Percentiles rank a stretch among this genome's conserved stretches.
Conservation (phyloP, 305 asterid genomes). For the Fraxinus floribunda region DNA sequence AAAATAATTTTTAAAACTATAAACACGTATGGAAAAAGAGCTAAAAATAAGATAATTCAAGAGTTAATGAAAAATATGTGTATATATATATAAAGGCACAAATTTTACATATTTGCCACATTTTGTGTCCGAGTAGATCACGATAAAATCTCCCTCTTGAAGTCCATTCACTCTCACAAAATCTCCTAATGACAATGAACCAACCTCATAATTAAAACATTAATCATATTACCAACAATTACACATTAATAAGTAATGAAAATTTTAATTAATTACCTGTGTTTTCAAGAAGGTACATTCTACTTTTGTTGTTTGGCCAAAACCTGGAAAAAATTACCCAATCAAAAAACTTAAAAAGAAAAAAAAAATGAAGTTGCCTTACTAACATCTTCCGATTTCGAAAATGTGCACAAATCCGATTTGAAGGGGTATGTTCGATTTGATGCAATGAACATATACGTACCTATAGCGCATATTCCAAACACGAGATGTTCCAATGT, state of each 20-base stretch:
- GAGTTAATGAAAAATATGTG: neutral
- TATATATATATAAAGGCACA: no score
- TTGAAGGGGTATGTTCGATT: neutral
- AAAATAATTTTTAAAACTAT: neutral
- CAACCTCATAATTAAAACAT: neutral
- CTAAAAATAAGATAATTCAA: neutral
- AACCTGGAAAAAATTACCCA: constrained; percentile 46
- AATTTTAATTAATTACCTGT: constrained; percentile 49
- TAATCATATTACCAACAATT: neutral
- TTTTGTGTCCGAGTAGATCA: constrained; percentile 82
- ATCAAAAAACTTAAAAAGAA: neutral
- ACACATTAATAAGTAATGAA: neutral
- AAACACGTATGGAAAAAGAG: neutral
- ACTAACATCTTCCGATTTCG: neutral
- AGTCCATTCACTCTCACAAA: constrained; percentile 85
- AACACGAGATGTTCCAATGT: constrained; percentile 81
- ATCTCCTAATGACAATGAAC: constrained; percentile 49
- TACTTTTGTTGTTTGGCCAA: constrained; percentile 98
- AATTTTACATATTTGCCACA: constrained; percentile 83
- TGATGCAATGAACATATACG: neutral
- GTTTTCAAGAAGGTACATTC: constrained; percentile 98
- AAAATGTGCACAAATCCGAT: neutral
- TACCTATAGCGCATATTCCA: constrained; percentile 96
- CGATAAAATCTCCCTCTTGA: constrained; percentile 95
- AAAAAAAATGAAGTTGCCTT: neutral